Conservation (phyloP, 257 asterid species). For the Capsicum rhomboideum region DNA sequence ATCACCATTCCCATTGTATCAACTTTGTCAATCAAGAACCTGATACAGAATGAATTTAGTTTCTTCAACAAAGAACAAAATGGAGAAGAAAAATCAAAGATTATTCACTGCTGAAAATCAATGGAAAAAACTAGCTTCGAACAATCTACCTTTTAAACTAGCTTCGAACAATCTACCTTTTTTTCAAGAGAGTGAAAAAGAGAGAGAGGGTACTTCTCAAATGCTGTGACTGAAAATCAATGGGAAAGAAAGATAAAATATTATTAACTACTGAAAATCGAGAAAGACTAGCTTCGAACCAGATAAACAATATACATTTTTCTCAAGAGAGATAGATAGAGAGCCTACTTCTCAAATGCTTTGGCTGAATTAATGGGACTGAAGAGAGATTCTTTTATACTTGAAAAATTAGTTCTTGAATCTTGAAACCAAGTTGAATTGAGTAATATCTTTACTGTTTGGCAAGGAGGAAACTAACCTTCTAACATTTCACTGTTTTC, state of each 20-base stretch:
- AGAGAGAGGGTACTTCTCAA: neutral
- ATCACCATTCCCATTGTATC: neutral
- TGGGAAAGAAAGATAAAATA: neutral
- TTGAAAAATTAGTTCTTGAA: neutral
- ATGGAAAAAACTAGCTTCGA: neutral
- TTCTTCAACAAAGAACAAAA: too few species aligned
- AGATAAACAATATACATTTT: neutral
- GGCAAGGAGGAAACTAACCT: neutral
- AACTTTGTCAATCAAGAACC: neutral
- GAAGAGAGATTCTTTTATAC: neutral
- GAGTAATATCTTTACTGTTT: too few species aligned
- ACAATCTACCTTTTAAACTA: neutral
- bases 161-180: neutral
- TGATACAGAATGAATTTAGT: neutral
- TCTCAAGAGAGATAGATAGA: neutral
- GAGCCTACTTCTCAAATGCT: neutral
- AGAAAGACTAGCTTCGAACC: neutral
- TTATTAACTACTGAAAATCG: neutral
- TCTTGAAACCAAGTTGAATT: neutral
- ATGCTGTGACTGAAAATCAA: too few species aligned
- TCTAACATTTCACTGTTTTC: neutral
- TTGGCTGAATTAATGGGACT: neutral
- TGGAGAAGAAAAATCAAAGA: too few species aligned
- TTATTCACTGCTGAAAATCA: too few species aligned
- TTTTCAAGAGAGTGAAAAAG: neutral